Evolutionary conservation across 1,284 basidiomycete genomes (phyloP), one percentile per base, ranked within the genome.

Genomic region (Puccinia horiana): DNA sequence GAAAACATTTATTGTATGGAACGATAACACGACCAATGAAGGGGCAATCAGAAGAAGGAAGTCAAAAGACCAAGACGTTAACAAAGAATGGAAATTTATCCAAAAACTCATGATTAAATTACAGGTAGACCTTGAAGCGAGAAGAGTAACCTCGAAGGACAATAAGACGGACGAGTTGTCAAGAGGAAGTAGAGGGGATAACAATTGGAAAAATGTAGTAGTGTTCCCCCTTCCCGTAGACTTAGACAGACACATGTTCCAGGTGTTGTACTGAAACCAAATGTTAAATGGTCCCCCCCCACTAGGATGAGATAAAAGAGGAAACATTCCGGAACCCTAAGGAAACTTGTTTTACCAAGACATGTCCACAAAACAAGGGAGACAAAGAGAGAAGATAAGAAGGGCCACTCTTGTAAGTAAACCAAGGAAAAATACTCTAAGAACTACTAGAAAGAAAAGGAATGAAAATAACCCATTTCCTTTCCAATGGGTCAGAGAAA

Each of bases 11-110:
- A 74, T 54, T 8, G 49, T 49, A 2, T n/a, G n/a, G n/a, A n/a
- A n/a, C n/a, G n/a, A n/a, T n/a, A n/a, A n/a, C n/a, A n/a, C n/a
- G n/a, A 49, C 40, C 26, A 74, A 44, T 1, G 9, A 54, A 56
- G 20, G 0, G 1, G 72, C 35, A 11, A 52, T 74, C 1, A 5
- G 47, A 2, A 49, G 29, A 9, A n/a, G 26, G 37, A 74, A 74
- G 20, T 52, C 72, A n/a, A 56, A 54, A 11, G 72, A 74, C 32
- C 2, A 32, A 2, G 0, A 16, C 0, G 72, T 74, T n/a, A 74
- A 74, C 35, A 32, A 74, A 1, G 72, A 74, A 32, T 74, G 44
- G 72, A 74, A 74, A 40, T 1, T 32, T 11, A 74, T 74, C 11
- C 72, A 74, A n/a, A 5, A 37, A 0, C 20, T 74, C 3, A 5